Base-by-base conservation (phyloP, 2,329 filamentous ascomycete species). In the Cladobotryum mycophilum region DNA sequence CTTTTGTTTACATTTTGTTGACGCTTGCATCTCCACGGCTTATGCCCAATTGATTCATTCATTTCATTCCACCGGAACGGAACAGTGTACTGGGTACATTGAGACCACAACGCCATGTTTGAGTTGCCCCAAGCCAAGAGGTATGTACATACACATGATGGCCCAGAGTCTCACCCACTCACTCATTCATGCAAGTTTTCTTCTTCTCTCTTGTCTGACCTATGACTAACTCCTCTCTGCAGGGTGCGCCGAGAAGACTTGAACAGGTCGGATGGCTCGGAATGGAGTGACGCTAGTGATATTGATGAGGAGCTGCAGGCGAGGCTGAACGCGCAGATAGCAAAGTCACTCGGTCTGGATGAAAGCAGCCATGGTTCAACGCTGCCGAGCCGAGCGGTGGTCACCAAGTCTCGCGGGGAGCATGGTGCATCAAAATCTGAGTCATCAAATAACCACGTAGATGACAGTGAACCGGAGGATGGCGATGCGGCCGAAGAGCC, bases 161-260 rank as follows among this genome's bases (percentile, higher is more conserved):
- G 3, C 37, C 36, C 42, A 37, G 11, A 40, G 37, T 14, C 20
- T 30, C 25, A 11, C 25, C 8, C 25, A 30, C 20, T 20, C 45
- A 7, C 15, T 36, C 17, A 12, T 22, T n/a, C 22, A 3, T 7
- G 25, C 51, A 53, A 48, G 2, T 6, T 38, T 14, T 17, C 6
- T 37, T 12, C 4, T 37, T 37, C 6, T 37, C 6, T 37, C 6
- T 13, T 13, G 14, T 12, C 38, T 15, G 12, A n/a, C 5, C 9
- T 3, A 5, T 41, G 11, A n/a, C n/a, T 49, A 45, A 43, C 17
- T 12, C 18, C 12, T 33, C 12, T 33, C 8, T 14, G 9, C 49
- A 81, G 80, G 55, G 75, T 84, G 48, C 74, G 80, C 30, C 73
- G 81, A 49, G 71, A 77, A 55, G 78, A 83, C 37, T 65, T 84